Base-by-base conservation (phyloP, 768 basidiomycete species). In the Cystoderma amianthinum region DNA sequence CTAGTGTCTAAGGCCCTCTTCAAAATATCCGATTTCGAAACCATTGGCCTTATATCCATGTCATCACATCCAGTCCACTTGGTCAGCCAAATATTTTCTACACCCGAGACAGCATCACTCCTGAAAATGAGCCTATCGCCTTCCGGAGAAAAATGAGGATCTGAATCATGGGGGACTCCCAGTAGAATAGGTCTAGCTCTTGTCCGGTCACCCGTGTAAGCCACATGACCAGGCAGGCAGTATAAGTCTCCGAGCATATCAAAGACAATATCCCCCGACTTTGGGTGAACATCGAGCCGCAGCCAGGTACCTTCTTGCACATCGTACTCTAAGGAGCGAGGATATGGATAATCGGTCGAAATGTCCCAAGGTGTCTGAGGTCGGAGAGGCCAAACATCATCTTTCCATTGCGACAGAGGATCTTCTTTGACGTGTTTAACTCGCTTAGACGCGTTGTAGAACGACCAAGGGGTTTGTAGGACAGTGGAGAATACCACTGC, bases 231-330 rank as follows among this genome's bases (percentile, higher is more conserved):
- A 17, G 82, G 72, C 34, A 87, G 64, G 50, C 85, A 86, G 56
- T 84, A 86, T 20, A 86, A 53, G 52, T 87, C 82, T 2, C 85
- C 84, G 5, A 80, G 58, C 73, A 86, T 82, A 55, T 84, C 84
- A 42, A 85, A 86, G 5, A 85, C 69, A 34, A 86, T 71, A 48
- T 86, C 84, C 10, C 84, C 82, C 2, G 74, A 71, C 40, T 63
- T 60, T n/a, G 81, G 80, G 46, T 83, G 77, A 1, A 85, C 82
- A 51, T 85, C 84, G 21, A 86, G 70, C 9, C 82, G 70, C 40
- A 86, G 61, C 83, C 83, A 87, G 24, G 85, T 86, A 5, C 84
- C 85, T 53, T 85, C 80, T 32, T 70, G 64, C 11, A 85, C 83
- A 42, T 84, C 77, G 54, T 80, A 87, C 42, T 74, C 69, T 22